phyloP scores from a whole-genome alignment of 2,329 filamentous ascomycete genomes.

The Magnaporthiopsis rhizophila region DNA sequence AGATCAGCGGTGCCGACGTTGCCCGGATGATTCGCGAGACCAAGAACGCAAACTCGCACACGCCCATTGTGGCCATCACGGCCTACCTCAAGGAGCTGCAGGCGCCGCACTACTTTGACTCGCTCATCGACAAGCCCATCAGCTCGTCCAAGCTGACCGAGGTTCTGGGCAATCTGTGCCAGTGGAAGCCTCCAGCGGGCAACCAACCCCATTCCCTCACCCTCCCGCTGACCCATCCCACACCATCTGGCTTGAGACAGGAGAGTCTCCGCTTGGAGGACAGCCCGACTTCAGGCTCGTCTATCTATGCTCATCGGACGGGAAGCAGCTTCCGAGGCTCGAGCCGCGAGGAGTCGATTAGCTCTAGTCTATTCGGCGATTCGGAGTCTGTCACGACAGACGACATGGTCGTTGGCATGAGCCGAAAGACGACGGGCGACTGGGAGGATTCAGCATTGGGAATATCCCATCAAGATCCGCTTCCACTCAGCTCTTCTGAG shows the following conservation, averaged over 20 bases:
- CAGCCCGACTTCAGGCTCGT: conserved; percentile 75
- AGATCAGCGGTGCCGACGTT: conserved; percentile 91
- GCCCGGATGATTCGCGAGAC: conserved; percentile 97
- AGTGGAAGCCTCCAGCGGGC: conserved; percentile 75
- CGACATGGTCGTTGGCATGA: conserved; percentile 68
- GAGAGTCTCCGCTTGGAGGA: conserved; percentile 60
- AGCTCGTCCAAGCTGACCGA: conserved; percentile 87
- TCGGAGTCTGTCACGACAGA: conserved; percentile 71
- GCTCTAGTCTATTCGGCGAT: conserved; percentile 81
- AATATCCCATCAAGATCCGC: conserved; percentile 57
- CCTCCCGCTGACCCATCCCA: conserved; percentile 45
- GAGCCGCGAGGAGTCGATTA: conserved; percentile 81
- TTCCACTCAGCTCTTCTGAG: conserved; percentile 21
- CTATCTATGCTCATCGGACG: conserved; percentile 59
- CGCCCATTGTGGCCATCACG: conserved; percentile 92
- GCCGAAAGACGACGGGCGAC: conserved; percentile 64
- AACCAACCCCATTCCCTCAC: conserved; percentile 29
- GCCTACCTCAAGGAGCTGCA: conserved; percentile 97
- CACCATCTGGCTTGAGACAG: conserved; percentile 58
- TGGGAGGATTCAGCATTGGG: conserved; percentile 75
- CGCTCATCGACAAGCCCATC: conserved; percentile 91
- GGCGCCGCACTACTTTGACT: conserved; percentile 91
- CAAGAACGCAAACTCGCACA: conserved; percentile 88
- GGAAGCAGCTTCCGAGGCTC: conserved; percentile 71
- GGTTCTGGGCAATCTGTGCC: conserved; percentile 77